Evolutionary conservation across 345 rosid species (phyloP).

Genomic region (Arabidopsis thaliana): TAIR10.1 NC_003070.9:7537001-7537500

Average conservation of each 20-base stretch:
- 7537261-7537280: neutral
- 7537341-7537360: slow-evolving; percentile 8
- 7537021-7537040: neutral
- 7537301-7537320: neutral
- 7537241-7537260: neutral
- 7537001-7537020: neutral
- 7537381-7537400: slow-evolving; percentile 19
- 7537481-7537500: slow-evolving; percentile 39
- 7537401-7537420: slow-evolving; percentile 8
- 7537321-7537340: neutral
- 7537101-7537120: neutral
- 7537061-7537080: neutral
- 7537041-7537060: neutral
- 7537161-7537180: neutral
- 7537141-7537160: neutral
- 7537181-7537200: slow-evolving; percentile 1
- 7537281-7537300: neutral
- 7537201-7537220: neutral
- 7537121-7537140: neutral
- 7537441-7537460: slow-evolving; percentile 29
- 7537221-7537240: neutral
- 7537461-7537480: slow-evolving; percentile 35
- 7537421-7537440: slow-evolving; percentile 15
- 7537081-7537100: neutral
- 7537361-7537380: slow-evolving; percentile 20